Base-by-base conservation (phyloP, 78 protist genomes). In the Dictyostelium intermedium region DNA sequence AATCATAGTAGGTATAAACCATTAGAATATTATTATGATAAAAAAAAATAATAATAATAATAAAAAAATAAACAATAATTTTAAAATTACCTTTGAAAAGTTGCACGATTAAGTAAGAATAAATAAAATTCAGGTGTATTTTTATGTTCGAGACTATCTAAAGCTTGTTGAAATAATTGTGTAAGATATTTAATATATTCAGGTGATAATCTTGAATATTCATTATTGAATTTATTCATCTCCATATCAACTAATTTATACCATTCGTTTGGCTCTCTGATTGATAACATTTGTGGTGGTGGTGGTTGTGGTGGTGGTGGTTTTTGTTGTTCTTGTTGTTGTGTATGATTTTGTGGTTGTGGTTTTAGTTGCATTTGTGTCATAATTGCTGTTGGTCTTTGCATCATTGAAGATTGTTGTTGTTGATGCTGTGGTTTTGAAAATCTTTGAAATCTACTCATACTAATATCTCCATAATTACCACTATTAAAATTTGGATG, bases 181-280 rank as follows among this genome's bases (percentile, higher is more conserved):
- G 79, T 72, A 13, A 72, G n/a, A 72, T 72, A 72, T 72, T 72
- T 72, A 16, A 72, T 72, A 72, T 18, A 72, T 72, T 72, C 79
- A 13, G 79, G 79, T 72, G 79, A 27, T 34, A 11, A 13, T 11
- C 18, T 66, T 66, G 20, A 27, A 6, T n/a, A n/a, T n/a, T 66
- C 74, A 16, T 34, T 72, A 18, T 72, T 72, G 34, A 72, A 72
- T 34, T 34, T 72, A 72, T 30, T 32, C 79, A 72, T 72, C 16
- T 72, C 79, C 34, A 27, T 72, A 18, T 72, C 79, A 72, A 72
- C 34, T 72, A 72, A 72, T 72, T 72, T 32, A 72, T 72, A 72
- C 79, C 79, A 72, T 16, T 72, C 79, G 16, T 27, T 30, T 72
- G 79, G 43, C 18, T 72, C 45, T 34, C 45, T 72, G 34, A 32